Percentiles rank a stretch among this genome's conserved stretches.
Conservation (phyloP, 345 rosid genomes). For the Aquilaria yunnanensis region DNA sequence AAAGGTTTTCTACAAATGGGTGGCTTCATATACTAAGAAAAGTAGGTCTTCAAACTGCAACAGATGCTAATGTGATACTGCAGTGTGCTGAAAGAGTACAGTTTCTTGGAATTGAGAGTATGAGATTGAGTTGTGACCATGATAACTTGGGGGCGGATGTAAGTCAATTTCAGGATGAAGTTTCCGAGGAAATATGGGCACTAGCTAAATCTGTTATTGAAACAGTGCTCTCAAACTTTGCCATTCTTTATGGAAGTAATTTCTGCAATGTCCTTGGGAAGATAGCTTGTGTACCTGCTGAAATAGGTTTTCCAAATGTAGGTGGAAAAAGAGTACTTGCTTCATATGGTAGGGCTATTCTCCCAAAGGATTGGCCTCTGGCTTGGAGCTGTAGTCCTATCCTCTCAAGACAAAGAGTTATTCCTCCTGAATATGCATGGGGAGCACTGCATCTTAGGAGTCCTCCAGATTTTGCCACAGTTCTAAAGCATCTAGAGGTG, state of each 20-base stretch:
- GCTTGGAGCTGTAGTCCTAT: constrained; percentile 90
- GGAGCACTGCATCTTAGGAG: constrained; percentile 71
- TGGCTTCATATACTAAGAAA: constrained; percentile 88
- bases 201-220: constrained; percentile 87
- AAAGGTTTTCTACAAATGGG: constrained; percentile 70
- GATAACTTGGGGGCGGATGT: constrained; percentile 57
- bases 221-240: constrained; percentile 72
- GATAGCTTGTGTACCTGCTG: constrained; percentile 84
- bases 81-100: constrained; percentile 86
- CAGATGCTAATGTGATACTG: constrained; percentile 74
- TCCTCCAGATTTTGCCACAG: constrained; percentile 77
- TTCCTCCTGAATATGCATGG: constrained; percentile 93
- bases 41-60: constrained; percentile 65
- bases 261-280: constrained; percentile 76
- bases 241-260: constrained; percentile 65
- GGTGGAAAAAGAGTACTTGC: constrained; percentile 78
- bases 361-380: constrained; percentile 86
- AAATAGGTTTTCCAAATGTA: constrained; percentile 69
- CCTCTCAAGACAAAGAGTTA: constrained; percentile 59
- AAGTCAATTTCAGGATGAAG: constrained; percentile 35
- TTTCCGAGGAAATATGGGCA: constrained; percentile 64
- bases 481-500: constrained; percentile 86
- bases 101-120: constrained; percentile 56
- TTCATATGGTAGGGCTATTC: constrained; percentile 66
- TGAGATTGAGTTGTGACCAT: constrained; percentile 34